Base-by-base conservation (phyloP, 2,329 filamentous ascomycete genomes). In the Chalaropsis thielavioides region DNA sequence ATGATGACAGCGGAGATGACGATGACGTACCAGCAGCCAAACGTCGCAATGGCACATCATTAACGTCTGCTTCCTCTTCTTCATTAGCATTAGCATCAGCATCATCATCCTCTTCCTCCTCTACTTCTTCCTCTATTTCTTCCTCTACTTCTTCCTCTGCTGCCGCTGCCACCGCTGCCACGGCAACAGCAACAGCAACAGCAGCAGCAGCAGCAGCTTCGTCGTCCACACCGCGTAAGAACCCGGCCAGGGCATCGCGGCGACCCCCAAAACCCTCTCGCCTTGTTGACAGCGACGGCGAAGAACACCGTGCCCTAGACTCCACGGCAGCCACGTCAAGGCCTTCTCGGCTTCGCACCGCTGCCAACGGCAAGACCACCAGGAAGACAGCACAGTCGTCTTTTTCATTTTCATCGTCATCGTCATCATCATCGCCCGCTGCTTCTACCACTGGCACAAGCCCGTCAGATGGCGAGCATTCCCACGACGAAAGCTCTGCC, bases 191-290 rank as follows among this genome's bases (percentile, higher is more conserved):
- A 17, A 40, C 62, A 15, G 27, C 62, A 38, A 22, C 62, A 27
- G 5, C 31, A 10, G 27, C 46, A n/a, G 40, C 62, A 19, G 27
- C 62, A 31, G 19, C 62, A 41, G 24, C 31, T 38, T 31, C 51
- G 22, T 38, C 54, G 22, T 19, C 54, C n/a, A 66, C 62, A 19
- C 62, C 65, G 7, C 62, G 65, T 19, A 66, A 66, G 44, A 66
- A 66, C 40, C 65, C 65, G 22, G 43, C 62, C 6, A 46, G 65
- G 35, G 62, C 61, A 38, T 46, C 65, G 49, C 65, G 65, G n/a
- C 49, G 40, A 40, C 44, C 38, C n/a, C 65, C 62, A n/a, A 64
- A 64, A 24, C 54, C 61, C 3, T 27, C 65, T 31, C 43, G 43
- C 10, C 41, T 61, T 40, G 61, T 66, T 6, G 65, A 64, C 31